Percentiles rank a stretch among this genome's conserved stretches.
Conservation (phyloP, 225 moss, liverwort and hornwort genomes). For the Bryum argenteum region DNA sequence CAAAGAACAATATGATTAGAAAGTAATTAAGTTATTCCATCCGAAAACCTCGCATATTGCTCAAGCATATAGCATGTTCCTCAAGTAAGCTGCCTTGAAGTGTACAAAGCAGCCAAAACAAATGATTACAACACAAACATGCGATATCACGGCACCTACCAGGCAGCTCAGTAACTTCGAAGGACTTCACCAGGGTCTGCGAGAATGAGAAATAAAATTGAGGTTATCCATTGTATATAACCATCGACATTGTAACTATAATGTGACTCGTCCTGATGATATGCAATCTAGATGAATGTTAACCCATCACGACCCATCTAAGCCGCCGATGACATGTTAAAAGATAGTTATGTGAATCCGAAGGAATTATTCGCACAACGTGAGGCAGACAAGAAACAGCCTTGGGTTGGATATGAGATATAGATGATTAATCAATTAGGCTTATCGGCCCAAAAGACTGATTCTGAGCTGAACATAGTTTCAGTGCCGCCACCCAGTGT, state of each 20-base stretch:
- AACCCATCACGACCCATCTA: background rate
- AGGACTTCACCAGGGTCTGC: constrained; percentile 94
- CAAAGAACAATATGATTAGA: constrained; percentile 15
- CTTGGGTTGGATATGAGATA: background rate
- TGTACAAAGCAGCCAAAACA: constrained; percentile 3
- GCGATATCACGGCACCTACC: constrained; percentile 48
- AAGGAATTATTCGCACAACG: background rate
- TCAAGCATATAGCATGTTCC: constrained; percentile 17
- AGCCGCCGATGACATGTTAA: background rate
- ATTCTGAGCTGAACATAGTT: background rate
- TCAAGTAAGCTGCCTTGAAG: background rate
- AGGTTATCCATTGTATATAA: background rate
- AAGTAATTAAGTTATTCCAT: background rate
- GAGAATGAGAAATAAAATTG: constrained; percentile 28
- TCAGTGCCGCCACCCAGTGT: background rate
- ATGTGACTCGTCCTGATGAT: background rate
- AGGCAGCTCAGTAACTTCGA: constrained; percentile 95
- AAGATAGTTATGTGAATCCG: background rate
- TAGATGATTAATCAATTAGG: background rate
- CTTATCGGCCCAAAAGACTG: constrained; percentile 12
- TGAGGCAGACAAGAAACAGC: background rate
- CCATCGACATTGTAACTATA: background rate
- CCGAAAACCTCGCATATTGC: background rate
- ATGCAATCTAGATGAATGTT: constrained; percentile 8
- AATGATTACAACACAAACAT: constrained; percentile 4